Percentiles rank a stretch among this genome's conserved stretches.
Evolutionary conservation across 225 moss, liverwort and hornwort genomes (phyloP).

Genomic region (Pseudisothecium myosuroides): DNA sequence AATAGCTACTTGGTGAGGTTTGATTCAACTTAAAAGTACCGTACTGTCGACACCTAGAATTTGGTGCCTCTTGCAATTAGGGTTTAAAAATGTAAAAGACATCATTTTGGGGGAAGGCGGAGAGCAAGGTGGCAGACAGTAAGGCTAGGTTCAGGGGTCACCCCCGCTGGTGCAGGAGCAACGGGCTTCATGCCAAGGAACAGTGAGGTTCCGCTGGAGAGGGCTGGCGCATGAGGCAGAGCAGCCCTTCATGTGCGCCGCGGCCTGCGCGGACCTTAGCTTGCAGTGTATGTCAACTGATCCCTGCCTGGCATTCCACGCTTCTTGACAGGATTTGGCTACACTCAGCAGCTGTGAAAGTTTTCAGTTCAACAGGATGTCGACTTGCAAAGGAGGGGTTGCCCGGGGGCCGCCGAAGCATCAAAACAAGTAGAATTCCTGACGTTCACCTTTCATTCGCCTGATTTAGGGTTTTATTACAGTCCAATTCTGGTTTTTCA

Average conservation of each 20-base stretch:
- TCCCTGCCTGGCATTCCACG: background rate
- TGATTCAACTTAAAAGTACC: too few relatives aligned
- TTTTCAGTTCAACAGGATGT: background rate
- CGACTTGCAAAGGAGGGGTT: background rate
- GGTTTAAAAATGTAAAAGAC: too few relatives aligned
- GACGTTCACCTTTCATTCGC: background rate
- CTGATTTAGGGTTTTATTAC: background rate
- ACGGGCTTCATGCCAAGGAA: background rate
- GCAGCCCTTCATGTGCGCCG: background rate
- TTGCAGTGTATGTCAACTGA: background rate
- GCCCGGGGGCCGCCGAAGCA: constrained; percentile 15
- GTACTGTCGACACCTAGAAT: too few relatives aligned
- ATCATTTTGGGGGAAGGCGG: too few relatives aligned
- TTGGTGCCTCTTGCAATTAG: too few relatives aligned
- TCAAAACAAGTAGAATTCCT: constrained; percentile 18
- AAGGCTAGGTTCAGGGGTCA: background rate
- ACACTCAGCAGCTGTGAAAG: background rate
- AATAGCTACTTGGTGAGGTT: too few relatives aligned
- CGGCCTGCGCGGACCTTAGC: background rate
- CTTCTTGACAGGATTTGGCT: background rate
- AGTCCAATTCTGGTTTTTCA: background rate
- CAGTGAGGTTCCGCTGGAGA: background rate
- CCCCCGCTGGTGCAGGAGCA: background rate
- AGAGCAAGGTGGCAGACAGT: too few relatives aligned
- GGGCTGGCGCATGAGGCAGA: background rate